Evolutionary conservation across 345 rosid genomes (phyloP), one percentile per base, ranked within the genome.

Genomic region (Barbarea vulgaris): DNA sequence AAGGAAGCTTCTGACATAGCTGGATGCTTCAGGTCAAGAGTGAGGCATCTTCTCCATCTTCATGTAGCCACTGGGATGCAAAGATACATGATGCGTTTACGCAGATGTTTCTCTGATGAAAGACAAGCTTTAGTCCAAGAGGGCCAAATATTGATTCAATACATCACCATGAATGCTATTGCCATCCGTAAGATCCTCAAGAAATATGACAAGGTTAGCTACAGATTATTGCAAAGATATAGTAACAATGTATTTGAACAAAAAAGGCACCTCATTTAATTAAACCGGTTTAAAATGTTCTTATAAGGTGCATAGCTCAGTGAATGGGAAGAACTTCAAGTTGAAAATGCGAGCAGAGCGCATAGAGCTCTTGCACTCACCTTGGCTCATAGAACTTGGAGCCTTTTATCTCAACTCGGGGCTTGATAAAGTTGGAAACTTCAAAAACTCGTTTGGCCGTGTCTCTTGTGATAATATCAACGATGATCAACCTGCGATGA

Each of bases 341-440:
- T 82, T 87, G 79, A 91, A 89, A 85, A 52, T 95, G 96, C 83
- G 88, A 74, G 89, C 92, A 0, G 93, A 89, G 61, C 97, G 91
- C 52, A 82, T 85, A 30, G 97, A 95, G 85, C 88, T 92, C 22
- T 77, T 95, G 84, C 99, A 90, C 37, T 94, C 92, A 9, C 99
- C 99, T 59, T 95, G 97, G 99, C 82, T 95, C 31, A 83, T 94
- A 65, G 99, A 95, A 77, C 76, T 95, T 75, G 99, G 97, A 72
- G 99, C 93, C 27, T 89, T 95, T 74, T 87, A 73, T 76, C 81
- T 95, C 77, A 91, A 95, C 79, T 85, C 83, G 33, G 90, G 84
- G 8, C 81, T 84, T 52, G 83, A 86, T 11, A 67, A 75, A 71
- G 84, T 65, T 64, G 87, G 83, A 30, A 67, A 73, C 71, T 73